phyloP scores from a whole-genome alignment of 805 yeast species.

The Cyberlindnera maritima region DNA sequence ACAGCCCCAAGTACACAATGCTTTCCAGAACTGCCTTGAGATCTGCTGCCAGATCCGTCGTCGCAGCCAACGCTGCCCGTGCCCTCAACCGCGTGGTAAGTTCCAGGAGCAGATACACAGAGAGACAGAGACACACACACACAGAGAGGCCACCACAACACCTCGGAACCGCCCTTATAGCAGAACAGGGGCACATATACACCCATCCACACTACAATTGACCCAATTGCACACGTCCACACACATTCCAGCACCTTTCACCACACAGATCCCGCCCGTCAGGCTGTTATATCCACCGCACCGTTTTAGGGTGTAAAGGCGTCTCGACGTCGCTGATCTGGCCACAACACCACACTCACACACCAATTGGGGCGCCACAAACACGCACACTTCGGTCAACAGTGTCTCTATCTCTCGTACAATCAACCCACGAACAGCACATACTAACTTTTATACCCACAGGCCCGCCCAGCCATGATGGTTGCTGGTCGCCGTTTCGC shows the following conservation, averaged over 20 bases:
- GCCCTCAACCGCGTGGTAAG: conserved; percentile 39
- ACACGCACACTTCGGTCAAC: neutral
- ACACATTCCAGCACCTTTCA: neutral
- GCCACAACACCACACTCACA: neutral
- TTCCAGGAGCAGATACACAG: too few species aligned
- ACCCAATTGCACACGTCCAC: conserved; percentile 1
- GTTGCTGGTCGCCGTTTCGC: conserved; percentile 84
- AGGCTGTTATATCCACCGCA: neutral
- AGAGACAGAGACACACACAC: too few species aligned
- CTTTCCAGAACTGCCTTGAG: conserved; percentile 86
- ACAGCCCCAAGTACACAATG: conserved; percentile 40
- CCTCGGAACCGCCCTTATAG: too few species aligned
- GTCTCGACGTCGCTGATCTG: neutral
- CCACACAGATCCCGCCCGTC: neutral
- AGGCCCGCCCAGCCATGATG: conserved; percentile 71
- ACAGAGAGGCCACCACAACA: too few species aligned
- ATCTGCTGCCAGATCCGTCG: conserved; percentile 79
- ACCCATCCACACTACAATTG: too few species aligned
- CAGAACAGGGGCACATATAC: too few species aligned
- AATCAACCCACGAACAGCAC: neutral
- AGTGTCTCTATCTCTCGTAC: neutral
- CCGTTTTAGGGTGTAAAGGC: conserved; percentile 7
- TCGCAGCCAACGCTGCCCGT: conserved; percentile 50
- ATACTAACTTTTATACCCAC: conserved; percentile 25
- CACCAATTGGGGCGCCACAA: neutral